Evolutionary conservation across 768 basidiomycete species (phyloP), one percentile per base, ranked within the genome.

Genomic region (Neoboletus subvelutipes): DNA sequence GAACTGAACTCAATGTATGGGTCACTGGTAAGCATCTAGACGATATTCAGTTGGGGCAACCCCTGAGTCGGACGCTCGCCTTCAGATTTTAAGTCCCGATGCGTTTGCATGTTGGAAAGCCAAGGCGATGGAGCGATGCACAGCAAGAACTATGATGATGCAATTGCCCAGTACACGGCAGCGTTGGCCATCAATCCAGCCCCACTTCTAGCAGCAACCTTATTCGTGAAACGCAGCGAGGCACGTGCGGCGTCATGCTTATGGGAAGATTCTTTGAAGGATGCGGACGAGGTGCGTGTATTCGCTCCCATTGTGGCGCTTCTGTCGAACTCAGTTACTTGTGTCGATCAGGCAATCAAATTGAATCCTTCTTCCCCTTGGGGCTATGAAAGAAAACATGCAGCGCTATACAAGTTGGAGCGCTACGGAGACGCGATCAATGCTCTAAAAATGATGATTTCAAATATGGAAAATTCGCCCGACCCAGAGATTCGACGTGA

Each of bases 181-280:
- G 65, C 50, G 4, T 42, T 66, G 48, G n/a, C 22, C 9, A 36
- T 57, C 1, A 29, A 28, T 33, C 56, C 37, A 4, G 4, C 36
- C 18, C 8, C 6, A 17, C 40, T 7, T 8, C n/a, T 13, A 1
- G 8, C 18, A 26, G 33, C 12, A 4, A 33, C 28, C 7, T 26
- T 66, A 1, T 55, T 64, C 20, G 41, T 56, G 34, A 66, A 64
- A 39, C 55, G 65, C 2, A 58, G 65, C 24, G 24, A 64, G 4
- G 65, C 65, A 0, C 42, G 40, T 2, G 42, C 22, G 2, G 45
- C 20, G 10, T 56, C 29, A 28, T 42, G 17, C 29, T 52, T 28
- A 13, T 67, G 58, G 54, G 41, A 61, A 15, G 52, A 46, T 45
- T 55, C 59, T 2, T 49, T 67, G 43, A 45, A 28, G 15, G 65